Percentiles rank a stretch among this genome's conserved stretches.
Conservation (phyloP, 768 basidiomycete genomes). For the Phaeotremella skinneri region DNA sequence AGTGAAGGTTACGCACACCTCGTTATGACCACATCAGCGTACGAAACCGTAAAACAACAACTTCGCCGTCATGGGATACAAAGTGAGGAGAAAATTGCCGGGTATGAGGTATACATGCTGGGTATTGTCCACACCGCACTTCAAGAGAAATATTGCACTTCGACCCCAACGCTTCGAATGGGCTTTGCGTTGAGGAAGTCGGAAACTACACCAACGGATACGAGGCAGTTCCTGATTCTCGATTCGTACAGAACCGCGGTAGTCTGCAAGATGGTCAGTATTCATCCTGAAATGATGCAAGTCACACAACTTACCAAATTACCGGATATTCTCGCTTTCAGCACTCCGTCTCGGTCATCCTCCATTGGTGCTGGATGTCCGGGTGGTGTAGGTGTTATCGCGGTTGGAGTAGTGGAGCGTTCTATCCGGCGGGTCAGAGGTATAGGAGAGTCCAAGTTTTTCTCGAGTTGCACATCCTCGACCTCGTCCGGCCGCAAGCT, state of each 20-base stretch:
- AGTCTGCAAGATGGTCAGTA: constrained; percentile 58
- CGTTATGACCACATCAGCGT: no score
- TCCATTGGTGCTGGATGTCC: constrained; percentile 18
- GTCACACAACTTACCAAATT: constrained; percentile 64
- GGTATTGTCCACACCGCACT: not conserved
- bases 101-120: not conserved
- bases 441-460: constrained; percentile 19
- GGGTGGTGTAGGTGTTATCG: not conserved
- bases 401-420: not conserved
- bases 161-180: constrained; percentile 84
- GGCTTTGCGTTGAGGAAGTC: constrained; percentile 83
- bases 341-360: constrained; percentile 63
- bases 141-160: constrained; percentile 75
- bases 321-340: constrained; percentile 86
- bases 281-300: constrained; percentile 4
- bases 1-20: no score
- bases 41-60: no score
- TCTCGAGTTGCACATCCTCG: constrained; percentile 21
- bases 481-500: constrained; percentile 12
- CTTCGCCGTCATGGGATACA: not conserved
- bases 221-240: constrained; percentile 78
- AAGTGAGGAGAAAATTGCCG: not conserved
- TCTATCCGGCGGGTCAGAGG: constrained; percentile 4
- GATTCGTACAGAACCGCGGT: constrained; percentile 93
- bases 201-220: constrained; percentile 86